phyloP scores from a whole-genome alignment of 2,329 filamentous ascomycete species.

The Aspergillus hortae region DNA sequence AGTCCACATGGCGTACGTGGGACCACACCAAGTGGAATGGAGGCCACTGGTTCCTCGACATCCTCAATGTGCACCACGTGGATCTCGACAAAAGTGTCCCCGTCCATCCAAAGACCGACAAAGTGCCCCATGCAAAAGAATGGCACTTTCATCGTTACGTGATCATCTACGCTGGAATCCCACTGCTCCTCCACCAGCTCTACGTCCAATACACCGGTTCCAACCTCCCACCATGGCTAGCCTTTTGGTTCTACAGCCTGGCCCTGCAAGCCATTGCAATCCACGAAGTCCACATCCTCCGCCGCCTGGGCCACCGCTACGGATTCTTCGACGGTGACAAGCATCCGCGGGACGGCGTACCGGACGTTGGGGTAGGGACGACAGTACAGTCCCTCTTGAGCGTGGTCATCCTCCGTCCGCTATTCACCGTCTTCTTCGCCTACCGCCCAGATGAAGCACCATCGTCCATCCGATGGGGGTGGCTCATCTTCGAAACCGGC shows the following conservation, averaged over 20 bases:
- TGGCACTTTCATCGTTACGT: conserved; percentile 39
- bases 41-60: conserved; percentile 31
- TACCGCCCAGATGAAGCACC: conserved; percentile 23
- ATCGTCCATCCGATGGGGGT: conserved; percentile 26
- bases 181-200: conserved; percentile 37
- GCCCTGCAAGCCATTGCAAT: conserved; percentile 40
- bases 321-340: conserved; percentile 46
- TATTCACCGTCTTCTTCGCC: conserved; percentile 31
- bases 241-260: conserved; percentile 36
- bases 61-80: conserved; percentile 25
- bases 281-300: conserved; percentile 37
- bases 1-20: conserved; percentile 36
- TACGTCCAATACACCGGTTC: conserved; percentile 26
- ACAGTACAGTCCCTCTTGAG: conserved; percentile 31
- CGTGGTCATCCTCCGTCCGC: conserved; percentile 29
- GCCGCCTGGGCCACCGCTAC: conserved; percentile 34
- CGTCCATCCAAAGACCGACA: conserved; percentile 40
- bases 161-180: conserved; percentile 35
- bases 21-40: conserved; percentile 29
- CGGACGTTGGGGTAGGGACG: conserved; percentile 36
- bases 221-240: conserved; percentile 26
- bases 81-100: conserved; percentile 32
- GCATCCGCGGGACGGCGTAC: conserved; percentile 44
- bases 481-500: conserved; percentile 38
- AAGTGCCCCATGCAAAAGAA: conserved; percentile 37